These are phyloP conservation scores for Camptophora hylomeconis DNA, from an alignment of 2,329 filamentous ascomycete genomes.

Conservation along the genomic window DNA sequence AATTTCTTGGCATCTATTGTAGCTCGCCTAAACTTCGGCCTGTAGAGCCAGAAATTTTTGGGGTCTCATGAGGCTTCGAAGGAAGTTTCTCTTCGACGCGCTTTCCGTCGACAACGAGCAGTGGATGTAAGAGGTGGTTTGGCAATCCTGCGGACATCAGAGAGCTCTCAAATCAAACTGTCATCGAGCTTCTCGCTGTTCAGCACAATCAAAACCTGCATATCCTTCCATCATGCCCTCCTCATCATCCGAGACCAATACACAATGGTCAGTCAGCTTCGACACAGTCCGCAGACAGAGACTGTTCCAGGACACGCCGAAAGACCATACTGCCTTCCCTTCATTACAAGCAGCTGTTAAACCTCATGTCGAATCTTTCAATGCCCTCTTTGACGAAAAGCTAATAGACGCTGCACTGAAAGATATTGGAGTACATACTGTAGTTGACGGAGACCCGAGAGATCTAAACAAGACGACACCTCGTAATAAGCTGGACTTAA, in stretches of 20 bases:
- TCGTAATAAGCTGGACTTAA: slow-evolving; percentile 61
- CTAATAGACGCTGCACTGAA: slow-evolving; percentile 61
- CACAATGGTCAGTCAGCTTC: slow-evolving; percentile 73
- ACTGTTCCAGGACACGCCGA: slow-evolving; percentile 79
- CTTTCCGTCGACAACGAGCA: too few species aligned
- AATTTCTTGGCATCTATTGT: too few species aligned
- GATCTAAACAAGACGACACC: slow-evolving; percentile 22
- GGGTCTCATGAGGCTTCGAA: too few species aligned
- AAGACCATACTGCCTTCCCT: slow-evolving; percentile 78
- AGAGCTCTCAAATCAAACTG: too few species aligned
- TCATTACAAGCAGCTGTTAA: slow-evolving; percentile 72
- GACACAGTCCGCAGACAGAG: slow-evolving; percentile 75
- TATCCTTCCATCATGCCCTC: too few species aligned
- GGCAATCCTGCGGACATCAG: too few species aligned
- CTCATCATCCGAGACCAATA: slow-evolving; percentile 21
- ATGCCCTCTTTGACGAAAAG: slow-evolving; percentile 70
- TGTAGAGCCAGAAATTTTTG: too few species aligned
- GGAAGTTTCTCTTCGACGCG: too few species aligned
- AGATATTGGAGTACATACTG: slow-evolving; percentile 83
- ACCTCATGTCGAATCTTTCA: slow-evolving; percentile 93
- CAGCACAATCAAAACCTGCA: too few species aligned
- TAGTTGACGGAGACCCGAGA: slow-evolving; percentile 59
- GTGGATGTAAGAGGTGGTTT: too few species aligned
- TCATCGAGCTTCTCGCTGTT: too few species aligned
- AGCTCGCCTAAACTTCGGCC: too few species aligned